Conservation (phyloP, 1,284 basidiomycete species). For the Leccinum subrobustum region DNA sequence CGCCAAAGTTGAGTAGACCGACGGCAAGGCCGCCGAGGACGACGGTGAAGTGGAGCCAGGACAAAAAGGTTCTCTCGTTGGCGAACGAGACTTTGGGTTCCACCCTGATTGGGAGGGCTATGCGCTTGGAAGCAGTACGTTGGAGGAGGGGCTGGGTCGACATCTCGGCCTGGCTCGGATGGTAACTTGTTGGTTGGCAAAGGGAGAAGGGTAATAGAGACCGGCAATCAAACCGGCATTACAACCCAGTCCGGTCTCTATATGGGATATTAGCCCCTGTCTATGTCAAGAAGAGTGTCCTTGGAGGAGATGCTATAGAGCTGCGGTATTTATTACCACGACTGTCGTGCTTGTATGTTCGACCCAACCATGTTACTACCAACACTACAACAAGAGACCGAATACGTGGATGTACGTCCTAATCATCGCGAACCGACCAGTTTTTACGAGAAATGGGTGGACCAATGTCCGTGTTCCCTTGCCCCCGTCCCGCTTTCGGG, state of each 20-base stretch:
- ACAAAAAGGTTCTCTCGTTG: constrained; percentile 93
- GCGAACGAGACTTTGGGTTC: constrained; percentile 96
- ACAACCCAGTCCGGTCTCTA: constrained; percentile 7
- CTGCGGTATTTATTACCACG: not conserved
- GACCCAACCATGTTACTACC: not conserved
- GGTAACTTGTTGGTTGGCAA: constrained; percentile 10
- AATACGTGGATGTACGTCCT: constrained; percentile 27
- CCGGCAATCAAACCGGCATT: constrained; percentile 18
- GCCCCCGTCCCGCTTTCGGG: not conserved
- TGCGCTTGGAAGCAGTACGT: constrained; percentile 92
- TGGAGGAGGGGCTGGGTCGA: constrained; percentile 98
- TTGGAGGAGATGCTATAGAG: constrained; percentile 9
- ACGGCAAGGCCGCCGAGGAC: constrained; percentile 92
- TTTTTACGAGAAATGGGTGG: constrained; percentile 53
- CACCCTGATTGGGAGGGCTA: constrained; percentile 91
- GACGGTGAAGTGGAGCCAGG: constrained; percentile 96
- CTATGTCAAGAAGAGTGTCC: not conserved
- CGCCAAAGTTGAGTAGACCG: constrained; percentile 97
- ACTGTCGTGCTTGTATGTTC: not conserved
- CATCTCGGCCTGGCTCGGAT: constrained; percentile 41
- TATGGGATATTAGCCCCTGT: constrained; percentile 26
- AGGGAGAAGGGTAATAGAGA: constrained; percentile 1
- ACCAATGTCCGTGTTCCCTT: constrained; percentile 43
- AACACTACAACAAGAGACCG: constrained; percentile 20
- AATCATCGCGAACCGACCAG: constrained; percentile 20